Base-by-base conservation (phyloP, 345 rosid species). In the Barbarea vulgaris region DNA sequence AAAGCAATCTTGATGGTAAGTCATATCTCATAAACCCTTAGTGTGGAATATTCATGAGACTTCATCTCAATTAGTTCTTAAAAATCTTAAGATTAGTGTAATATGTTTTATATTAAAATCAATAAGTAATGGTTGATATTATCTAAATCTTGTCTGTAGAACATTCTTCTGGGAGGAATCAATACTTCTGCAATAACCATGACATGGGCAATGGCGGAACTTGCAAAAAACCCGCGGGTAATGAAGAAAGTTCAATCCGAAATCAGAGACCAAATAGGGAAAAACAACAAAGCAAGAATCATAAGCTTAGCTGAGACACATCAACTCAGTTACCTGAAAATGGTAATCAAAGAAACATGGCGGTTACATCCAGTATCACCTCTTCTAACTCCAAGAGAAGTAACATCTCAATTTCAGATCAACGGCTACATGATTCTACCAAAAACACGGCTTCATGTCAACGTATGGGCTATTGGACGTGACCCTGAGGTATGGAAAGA, bases 201-300 rank as follows among this genome's bases (percentile, higher is more conserved):
- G 76, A 58, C 66, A 14, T 88, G 96, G 96, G 85, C 88, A 25
- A 82, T 90, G 86, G 74, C 93, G 3, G 91, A 88, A 76, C 80
- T 90, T 1, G 31, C 33, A 9, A 85, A 70, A 70, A 84, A 81
- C 27, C 85, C 87, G 9, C 67, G 82, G 52, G 67, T 82, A 59
- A 83, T 89, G 91, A 74, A 84, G 68, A 89, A 83, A 80, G 83
- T 79, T 19, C 91, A 86, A 65, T 73, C 78, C 1, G 88, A 85
- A 73, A 65, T 87, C 48, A 77, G 87, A 67, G 34, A 65, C 13
- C 31, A 21, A 1, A 41, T 80, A 19, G 83, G 83, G 2, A 9
- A 72, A 33, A 63, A 33, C 18, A 61, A 53, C 6, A 10, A 28
- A 41, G 24, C 31, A 57, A 76, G 80, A 68, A 52, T 28, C 28